Evolutionary conservation across 495 filamentous ascomycete genomes (phyloP), one percentile per base, ranked within the genome.

Genomic region (Daldinia caldariorum): DNA sequence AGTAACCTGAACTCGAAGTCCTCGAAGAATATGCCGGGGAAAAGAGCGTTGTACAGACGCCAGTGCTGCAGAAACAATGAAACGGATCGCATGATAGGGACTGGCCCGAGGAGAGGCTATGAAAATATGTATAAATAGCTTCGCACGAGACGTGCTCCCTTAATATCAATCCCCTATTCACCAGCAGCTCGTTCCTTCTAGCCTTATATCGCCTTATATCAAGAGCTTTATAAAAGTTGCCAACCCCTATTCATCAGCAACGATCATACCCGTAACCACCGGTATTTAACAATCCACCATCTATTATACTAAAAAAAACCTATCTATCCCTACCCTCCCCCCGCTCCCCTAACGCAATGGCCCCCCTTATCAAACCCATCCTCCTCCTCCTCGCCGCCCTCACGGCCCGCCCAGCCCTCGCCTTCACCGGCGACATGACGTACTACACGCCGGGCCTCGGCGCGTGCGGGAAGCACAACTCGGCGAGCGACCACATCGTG

Each of bases 381-480:
- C 43, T 37, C 63, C 62, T 65, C 59, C 32, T 69, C 43, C 50
- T 70, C 16, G 16, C 63, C 9, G 58, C 66, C 62, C 9, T 45
- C 37, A 16, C 43, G 47, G 57, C 57, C n/a, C 20, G 14, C 63
- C 16, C n/a, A 38, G 65, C 43, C 4, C 51, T 68, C 26, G 56
- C 70, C 67, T 79, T 73, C 76, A 58, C 59, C 0, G 82, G 82
- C 51, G 81, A 84, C 60, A 75, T 85, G 59, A 84, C 84, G 7
- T 84, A 82, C 76, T 85, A 79, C 76, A 39, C 69, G 26, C 71
- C 83, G 6, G 83, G 83, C 4, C 74, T 85, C 6, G 83, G 83
- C 29, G 77, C 83, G 2, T 85, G 83, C 74, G 83, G 83, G 14
- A 72, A 77, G 39, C 74, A 78, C 47, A 80, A 80, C 76, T 57